Percentiles rank a stretch among this genome's conserved stretches.
These are phyloP conservation scores for Monosporascus sp. DNA, from an alignment of 2,329 filamentous ascomycete genomes.

Conservation along the genomic window DNA sequence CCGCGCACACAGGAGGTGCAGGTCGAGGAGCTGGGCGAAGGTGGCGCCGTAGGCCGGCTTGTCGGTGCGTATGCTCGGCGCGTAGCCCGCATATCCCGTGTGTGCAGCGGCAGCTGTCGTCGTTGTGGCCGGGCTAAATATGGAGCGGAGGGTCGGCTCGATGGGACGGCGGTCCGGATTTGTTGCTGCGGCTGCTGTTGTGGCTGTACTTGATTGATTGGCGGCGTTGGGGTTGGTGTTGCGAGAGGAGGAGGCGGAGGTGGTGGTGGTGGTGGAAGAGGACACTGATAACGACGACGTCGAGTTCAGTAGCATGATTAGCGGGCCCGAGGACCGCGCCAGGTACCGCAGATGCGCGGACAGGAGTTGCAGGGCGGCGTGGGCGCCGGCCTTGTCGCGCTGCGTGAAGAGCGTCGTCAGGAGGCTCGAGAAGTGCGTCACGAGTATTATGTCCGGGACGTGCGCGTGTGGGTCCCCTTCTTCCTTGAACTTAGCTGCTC, in stretches of 20 bases:
- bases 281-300: conserved; percentile 28
- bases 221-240: background rate
- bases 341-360: conserved; percentile 42
- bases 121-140: conserved; percentile 34
- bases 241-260: background rate
- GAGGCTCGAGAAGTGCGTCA: conserved; percentile 50
- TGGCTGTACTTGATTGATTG: background rate
- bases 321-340: conserved; percentile 37
- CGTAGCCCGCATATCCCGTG: conserved; percentile 11
- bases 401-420: conserved; percentile 48
- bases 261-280: conserved; percentile 6
- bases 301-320: conserved; percentile 53
- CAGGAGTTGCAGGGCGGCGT: conserved; percentile 44
- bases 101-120: background rate
- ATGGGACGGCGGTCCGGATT: conserved; percentile 16
- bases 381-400: conserved; percentile 41
- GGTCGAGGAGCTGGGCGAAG: conserved; percentile 49
- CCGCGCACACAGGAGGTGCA: conserved; percentile 48
- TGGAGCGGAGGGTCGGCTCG: conserved; percentile 44
- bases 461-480: conserved; percentile 2
- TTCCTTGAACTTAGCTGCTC: background rate
- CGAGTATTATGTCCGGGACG: conserved; percentile 43
- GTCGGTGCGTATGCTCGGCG: conserved; percentile 24
- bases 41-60: conserved; percentile 51
- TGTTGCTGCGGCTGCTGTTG: conserved; percentile 1